Base-by-base conservation (phyloP, 257 asterid species). In the Jasminum sambac region DNA sequence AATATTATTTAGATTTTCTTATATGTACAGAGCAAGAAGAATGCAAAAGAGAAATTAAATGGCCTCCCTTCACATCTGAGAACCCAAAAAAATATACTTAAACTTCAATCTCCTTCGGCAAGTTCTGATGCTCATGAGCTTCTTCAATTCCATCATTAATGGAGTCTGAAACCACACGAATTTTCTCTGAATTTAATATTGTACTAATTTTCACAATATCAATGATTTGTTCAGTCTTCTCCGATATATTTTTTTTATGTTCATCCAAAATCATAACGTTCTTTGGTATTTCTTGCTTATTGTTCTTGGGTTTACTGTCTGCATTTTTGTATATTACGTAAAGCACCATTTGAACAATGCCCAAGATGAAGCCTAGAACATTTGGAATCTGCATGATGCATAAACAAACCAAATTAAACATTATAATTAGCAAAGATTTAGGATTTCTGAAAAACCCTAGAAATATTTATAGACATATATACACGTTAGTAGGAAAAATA, bases 341-440 rank as follows among this genome's bases (percentile, higher is more conserved):
- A 1, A 90, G 74, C 30, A 72, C 60, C 88, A 86, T 90, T 72
- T 86, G 95, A 13, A 84, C 30, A 21, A 88, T 39, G 6, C 92
- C 95, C 8, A 90, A 86, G 73, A 50, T 50, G 73, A 90, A 89
- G 2, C 96, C 95, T 63, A 87, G 69, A 55, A 89, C 86, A 62
- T 89, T 89, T 10, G 95, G 95, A 74, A 85, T 77, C 95, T 30
- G 36, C 36, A 30, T 30, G 36, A n/a, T 87, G 62, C 40, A 11
- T 0, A 40, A 5, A 6, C 3, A 19, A 50, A 40, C 2, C 41
- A n/a, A 26, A 0, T 5, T 11, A 2, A 8, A 1, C 14, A 63
- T 2, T 4, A 11, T 16, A 14, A 3, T 0, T 40, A 4, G 13
- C 13, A 60, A 1, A 30, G 24, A 7, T 12, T 60, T 6, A 48